Evolutionary conservation across 2,329 filamentous ascomycete species (phyloP).

Genomic region (Aspergillus cejpii): DNA sequence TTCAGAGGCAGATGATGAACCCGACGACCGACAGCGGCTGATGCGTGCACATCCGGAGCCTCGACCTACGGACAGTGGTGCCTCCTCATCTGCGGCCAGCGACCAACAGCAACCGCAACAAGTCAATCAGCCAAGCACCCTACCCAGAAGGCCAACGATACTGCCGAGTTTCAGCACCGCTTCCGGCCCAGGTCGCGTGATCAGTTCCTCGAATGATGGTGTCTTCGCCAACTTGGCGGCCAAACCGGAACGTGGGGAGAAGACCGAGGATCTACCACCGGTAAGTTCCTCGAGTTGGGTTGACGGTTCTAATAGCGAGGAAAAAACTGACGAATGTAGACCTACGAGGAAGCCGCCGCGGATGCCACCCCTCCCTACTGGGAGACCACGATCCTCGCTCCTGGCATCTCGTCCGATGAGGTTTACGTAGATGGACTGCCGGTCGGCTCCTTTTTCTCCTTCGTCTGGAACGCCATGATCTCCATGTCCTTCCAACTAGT

Average conservation of each 20-base stretch:
- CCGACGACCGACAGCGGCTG: slow-evolving; percentile 77
- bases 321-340: slow-evolving; percentile 49
- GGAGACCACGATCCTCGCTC: slow-evolving; percentile 96
- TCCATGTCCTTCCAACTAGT: slow-evolving; percentile 96
- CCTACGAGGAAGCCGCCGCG: slow-evolving; percentile 95
- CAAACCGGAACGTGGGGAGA: slow-evolving; percentile 74
- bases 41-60: slow-evolving; percentile 58
- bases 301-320: no score
- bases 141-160: slow-evolving; percentile 48
- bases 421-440: slow-evolving; percentile 96
- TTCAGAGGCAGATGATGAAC: slow-evolving; percentile 60
- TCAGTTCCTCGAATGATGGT: slow-evolving; percentile 77
- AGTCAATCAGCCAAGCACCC: slow-evolving; percentile 16
- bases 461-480: slow-evolving; percentile 79
- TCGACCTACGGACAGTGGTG: slow-evolving; percentile 18
- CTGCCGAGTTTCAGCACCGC: slow-evolving; percentile 47
- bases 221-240: slow-evolving; percentile 94
- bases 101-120: slow-evolving; percentile 12
- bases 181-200: slow-evolving; percentile 46
- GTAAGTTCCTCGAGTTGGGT: no score
- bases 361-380: slow-evolving; percentile 96
- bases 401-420: slow-evolving; percentile 84
- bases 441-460: slow-evolving; percentile 76
- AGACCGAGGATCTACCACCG: slow-evolving; percentile 85
- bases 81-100: slow-evolving; percentile 22